phyloP scores from a whole-genome alignment of 2,329 filamentous ascomycete genomes.

The Scedosporium aurantiacum region DNA sequence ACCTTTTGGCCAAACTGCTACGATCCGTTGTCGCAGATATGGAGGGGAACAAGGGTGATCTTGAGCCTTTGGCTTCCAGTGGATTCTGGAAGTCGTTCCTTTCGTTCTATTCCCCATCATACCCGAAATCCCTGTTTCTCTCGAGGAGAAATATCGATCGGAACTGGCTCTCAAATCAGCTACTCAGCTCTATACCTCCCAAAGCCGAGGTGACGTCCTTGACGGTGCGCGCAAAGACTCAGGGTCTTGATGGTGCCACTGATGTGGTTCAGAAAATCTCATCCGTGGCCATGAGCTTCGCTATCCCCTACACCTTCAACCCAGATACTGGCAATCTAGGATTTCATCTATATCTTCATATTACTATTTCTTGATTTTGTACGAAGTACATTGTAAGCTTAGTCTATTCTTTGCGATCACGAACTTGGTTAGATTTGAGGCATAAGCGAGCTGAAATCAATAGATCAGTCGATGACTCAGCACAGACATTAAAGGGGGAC shows the following conservation, averaged over 20 bases:
- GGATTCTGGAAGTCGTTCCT: not conserved
- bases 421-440: too few relatives aligned
- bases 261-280: conserved; percentile 25
- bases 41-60: not conserved
- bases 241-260: conserved; percentile 32
- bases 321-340: conserved; percentile 24
- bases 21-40: conserved; percentile 1
- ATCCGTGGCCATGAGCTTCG: conserved; percentile 28
- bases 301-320: conserved; percentile 31
- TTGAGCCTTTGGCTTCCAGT: not conserved
- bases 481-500: too few relatives aligned
- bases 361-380: too few relatives aligned
- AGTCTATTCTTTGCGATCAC: too few relatives aligned
- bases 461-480: too few relatives aligned
- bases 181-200: not conserved
- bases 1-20: conserved; percentile 16
- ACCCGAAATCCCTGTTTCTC: not conserved
- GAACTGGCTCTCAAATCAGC: not conserved
- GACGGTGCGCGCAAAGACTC: conserved; percentile 29
- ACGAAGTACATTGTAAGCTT: too few relatives aligned
- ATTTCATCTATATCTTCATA: too few relatives aligned
- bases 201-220: conserved; percentile 28
- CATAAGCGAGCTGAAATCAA: too few relatives aligned
- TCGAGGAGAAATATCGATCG: not conserved
- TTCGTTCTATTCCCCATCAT: not conserved